Conservation (phyloP, 2,329 filamentous ascomycete genomes). For the Fusarium mexicanum region DNA sequence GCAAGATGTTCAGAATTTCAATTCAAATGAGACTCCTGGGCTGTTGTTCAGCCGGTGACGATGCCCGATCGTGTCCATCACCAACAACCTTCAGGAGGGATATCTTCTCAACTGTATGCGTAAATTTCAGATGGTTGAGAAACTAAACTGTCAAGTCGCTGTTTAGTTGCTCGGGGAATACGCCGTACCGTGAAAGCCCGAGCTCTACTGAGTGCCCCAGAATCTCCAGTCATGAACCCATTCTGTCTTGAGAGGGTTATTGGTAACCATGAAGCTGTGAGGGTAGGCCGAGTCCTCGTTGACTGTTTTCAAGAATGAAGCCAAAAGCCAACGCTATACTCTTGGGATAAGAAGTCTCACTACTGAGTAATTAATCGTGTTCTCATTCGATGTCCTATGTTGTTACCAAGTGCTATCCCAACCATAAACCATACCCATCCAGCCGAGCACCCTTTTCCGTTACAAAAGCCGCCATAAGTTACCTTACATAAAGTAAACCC, state of each 20-base stretch:
- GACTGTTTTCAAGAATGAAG: no score
- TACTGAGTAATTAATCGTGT: conserved; percentile 17
- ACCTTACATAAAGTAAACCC: background rate
- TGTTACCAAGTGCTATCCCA: conserved; percentile 19
- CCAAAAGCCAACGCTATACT: no score
- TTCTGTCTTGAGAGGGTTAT: no score
- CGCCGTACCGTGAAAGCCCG: background rate
- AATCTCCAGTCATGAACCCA: no score
- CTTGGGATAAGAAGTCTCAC: background rate
- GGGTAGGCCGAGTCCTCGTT: background rate
- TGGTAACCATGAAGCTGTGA: background rate
- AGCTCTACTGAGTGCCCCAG: background rate
- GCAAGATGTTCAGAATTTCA: no score
- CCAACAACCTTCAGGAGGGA: background rate
- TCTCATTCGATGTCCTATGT: conserved; percentile 23
- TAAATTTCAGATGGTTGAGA: background rate
- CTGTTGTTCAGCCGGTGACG: background rate
- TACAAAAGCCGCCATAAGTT: conserved; percentile 8
- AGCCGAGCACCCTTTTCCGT: conserved; percentile 18
- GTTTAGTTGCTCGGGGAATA: background rate
- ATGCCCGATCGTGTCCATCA: background rate
- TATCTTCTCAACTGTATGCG: background rate
- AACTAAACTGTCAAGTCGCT: background rate
- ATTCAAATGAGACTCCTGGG: background rate
- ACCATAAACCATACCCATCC: conserved; percentile 12